Percentiles rank a stretch among this genome's conserved stretches.
Evolutionary conservation across 2,329 filamentous ascomycete species (phyloP).

Genomic region (Colletotrichum sp.): DNA sequence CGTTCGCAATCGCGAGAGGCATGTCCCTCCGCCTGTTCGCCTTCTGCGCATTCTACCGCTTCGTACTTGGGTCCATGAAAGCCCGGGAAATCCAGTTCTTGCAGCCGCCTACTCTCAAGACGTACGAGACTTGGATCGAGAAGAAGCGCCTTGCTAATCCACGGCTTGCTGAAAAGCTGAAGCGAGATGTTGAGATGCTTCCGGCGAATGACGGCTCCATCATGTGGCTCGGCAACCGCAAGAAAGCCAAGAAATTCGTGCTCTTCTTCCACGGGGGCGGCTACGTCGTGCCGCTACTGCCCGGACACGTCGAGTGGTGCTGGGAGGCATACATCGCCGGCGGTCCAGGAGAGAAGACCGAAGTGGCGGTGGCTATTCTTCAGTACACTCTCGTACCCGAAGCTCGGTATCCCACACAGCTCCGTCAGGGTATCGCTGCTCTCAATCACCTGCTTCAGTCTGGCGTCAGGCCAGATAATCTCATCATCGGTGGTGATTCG

Average conservation of each 20-base stretch:
- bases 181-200: neutral
- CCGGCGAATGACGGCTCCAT: slow-evolving; percentile 20
- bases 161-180: neutral
- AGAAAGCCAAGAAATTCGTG: slow-evolving; percentile 29
- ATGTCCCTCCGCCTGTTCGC: slow-evolving; percentile 21
- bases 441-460: slow-evolving; percentile 32
- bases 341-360: neutral
- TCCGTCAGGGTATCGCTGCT: slow-evolving; percentile 25
- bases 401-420: slow-evolving; percentile 15
- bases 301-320: slow-evolving; percentile 31
- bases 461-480: slow-evolving; percentile 32
- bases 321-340: slow-evolving; percentile 26
- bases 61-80: slow-evolving; percentile 6
- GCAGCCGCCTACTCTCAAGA: slow-evolving; percentile 17
- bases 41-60: slow-evolving; percentile 24
- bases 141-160: slow-evolving; percentile 18
- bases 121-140: slow-evolving; percentile 28
- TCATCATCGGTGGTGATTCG: slow-evolving; percentile 41
- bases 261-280: slow-evolving; percentile 36
- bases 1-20: slow-evolving; percentile 22
- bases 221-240: slow-evolving; percentile 33
- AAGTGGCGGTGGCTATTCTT: slow-evolving; percentile 20
- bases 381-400: slow-evolving; percentile 22
- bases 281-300: slow-evolving; percentile 25
- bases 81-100: slow-evolving; percentile 27